Percentiles rank a stretch among this genome's conserved stretches.
phyloP scores from a whole-genome alignment of 2,329 filamentous ascomycete species.

The Calonectria honghensis region DNA sequence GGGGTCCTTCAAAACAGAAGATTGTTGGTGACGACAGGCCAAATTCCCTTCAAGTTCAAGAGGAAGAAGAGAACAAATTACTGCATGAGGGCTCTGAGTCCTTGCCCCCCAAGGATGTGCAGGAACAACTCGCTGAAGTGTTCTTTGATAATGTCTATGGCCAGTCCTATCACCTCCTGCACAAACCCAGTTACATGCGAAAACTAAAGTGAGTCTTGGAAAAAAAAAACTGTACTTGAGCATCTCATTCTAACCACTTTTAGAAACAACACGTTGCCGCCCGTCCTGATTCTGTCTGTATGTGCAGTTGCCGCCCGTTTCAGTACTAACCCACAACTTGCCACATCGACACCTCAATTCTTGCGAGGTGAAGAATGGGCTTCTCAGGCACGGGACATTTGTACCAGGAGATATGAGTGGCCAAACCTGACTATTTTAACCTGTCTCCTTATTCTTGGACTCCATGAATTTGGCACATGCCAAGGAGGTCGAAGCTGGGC shows the following conservation, averaged over 20 bases:
- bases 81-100: constrained; percentile 88
- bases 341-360: constrained; percentile 83
- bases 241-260: constrained; percentile 34
- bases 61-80: constrained; percentile 84
- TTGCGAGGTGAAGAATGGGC: constrained; percentile 95
- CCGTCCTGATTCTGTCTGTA: constrained; percentile 93
- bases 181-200: constrained; percentile 98
- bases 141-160: constrained; percentile 98
- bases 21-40: constrained; percentile 66
- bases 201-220: constrained; percentile 77
- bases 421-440: constrained; percentile 97
- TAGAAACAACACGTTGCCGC: constrained; percentile 79
- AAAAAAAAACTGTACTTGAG: not conserved
- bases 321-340: constrained; percentile 89
- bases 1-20: constrained; percentile 71
- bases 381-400: constrained; percentile 88
- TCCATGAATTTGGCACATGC: constrained; percentile 98
- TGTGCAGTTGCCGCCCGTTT: constrained; percentile 97
- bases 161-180: constrained; percentile 93
- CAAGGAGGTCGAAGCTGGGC: constrained; percentile 98
- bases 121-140: constrained; percentile 93
- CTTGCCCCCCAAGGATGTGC: constrained; percentile 88
- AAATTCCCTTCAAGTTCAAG: constrained; percentile 74
- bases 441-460: constrained; percentile 88
- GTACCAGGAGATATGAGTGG: constrained; percentile 91